Evolutionary conservation across 2,329 filamentous ascomycete species (phyloP), one percentile per base, ranked within the genome.

Genomic region (Trichoderma polysporum): DNA sequence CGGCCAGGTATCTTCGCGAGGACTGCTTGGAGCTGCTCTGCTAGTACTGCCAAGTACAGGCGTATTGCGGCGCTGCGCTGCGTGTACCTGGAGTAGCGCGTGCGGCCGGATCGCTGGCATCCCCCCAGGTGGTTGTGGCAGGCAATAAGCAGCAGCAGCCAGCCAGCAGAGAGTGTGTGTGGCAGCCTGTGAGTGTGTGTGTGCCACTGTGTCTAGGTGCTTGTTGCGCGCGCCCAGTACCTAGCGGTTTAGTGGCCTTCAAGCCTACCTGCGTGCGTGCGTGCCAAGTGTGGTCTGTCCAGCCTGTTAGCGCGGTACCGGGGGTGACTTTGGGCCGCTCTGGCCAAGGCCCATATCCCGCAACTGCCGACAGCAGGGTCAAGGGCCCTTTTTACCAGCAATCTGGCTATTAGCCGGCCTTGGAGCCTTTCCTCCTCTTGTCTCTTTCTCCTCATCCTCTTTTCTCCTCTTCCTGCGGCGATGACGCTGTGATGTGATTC

Each of bases 341-440:
- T 19, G 53, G 53, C 25, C n/a, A 52, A n/a, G 54, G 54, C 54
- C 59, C 59, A 39, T 52, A 25, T 62, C 59, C 59, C 59, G 59
- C 59, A 62, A 62, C 59, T 62, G 59, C 59, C 59, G 59, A 52
- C 59, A 39, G 45, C 59, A 52, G 59, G 59, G 59, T 39, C 59
- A 62, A 37, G 59, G 45, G 59, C 12, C 56, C 45, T 50, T 37
- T 50, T 45, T 61, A 17, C 58, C 45, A 61, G 45, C 41, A 61
- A 35, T 61, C 22, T 50, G 58, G 19, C 58, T 61, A 58, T 50
- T 50, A 50, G 47, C 47, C 47, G 47, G 47, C 10, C 47, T 29
- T 41, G 39, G 39, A 2, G 9, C 13, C 39, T 45, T n/a, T 45
- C 13, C 39, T 45, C 39, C 39, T 45, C 39, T 19, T n/a, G n/a